These are phyloP conservation scores for Gleditsia sinensis DNA, from an alignment of 306 rosid species.

Conservation along the genomic window DNA sequence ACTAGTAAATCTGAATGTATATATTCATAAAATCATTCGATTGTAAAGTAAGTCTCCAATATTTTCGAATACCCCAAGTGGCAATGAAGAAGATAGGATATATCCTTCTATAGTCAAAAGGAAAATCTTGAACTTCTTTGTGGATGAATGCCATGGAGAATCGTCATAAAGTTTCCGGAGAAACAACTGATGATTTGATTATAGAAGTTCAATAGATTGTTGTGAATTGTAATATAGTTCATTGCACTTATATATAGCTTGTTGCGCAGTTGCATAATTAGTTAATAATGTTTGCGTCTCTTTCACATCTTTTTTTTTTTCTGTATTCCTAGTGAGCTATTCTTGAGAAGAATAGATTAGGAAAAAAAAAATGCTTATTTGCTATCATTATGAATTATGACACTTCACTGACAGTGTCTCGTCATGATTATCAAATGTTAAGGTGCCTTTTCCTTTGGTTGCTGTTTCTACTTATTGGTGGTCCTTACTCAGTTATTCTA, in stretches of 20 bases:
- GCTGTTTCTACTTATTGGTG: constrained; percentile 35
- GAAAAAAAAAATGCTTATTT: not conserved
- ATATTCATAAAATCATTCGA: not conserved
- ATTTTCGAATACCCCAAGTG: too few relatives aligned
- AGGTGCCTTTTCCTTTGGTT: not conserved
- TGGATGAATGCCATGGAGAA: not conserved
- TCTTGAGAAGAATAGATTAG: not conserved
- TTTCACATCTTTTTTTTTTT: not conserved
- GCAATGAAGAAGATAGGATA: too few relatives aligned
- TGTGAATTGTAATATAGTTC: not conserved
- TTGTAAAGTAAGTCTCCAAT: not conserved
- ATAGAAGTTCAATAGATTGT: not conserved
- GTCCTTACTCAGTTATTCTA: constrained; percentile 28
- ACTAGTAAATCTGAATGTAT: not conserved
- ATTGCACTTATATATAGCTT: not conserved
- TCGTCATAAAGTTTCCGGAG: too few relatives aligned
- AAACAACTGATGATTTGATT: not conserved
- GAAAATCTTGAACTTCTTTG: constrained; percentile 5
- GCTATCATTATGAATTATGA: not conserved
- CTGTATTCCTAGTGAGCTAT: not conserved
- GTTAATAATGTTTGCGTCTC: not conserved
- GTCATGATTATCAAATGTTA: constrained; percentile 3
- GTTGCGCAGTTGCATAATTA: not conserved
- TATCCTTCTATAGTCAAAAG: not conserved
- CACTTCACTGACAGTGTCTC: not conserved